A percentile compares a stretch with the other conserved stretches of the same genome.
Conservation (phyloP, 2,329 filamentous ascomycete genomes). For the Ramularia collo-cygni region DNA sequence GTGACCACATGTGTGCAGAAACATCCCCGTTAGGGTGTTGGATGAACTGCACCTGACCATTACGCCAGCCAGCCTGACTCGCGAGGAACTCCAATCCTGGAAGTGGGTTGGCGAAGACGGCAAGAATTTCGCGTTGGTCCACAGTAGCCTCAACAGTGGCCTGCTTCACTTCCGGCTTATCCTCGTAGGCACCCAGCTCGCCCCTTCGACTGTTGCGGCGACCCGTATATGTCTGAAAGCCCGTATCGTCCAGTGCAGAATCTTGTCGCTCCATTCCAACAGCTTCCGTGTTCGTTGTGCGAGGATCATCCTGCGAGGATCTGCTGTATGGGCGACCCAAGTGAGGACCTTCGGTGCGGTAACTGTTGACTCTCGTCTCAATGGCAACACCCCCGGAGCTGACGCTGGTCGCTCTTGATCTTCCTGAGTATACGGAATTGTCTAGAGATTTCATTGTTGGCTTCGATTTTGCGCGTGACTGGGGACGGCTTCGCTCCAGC, state of each 20-base stretch:
- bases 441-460: conserved; percentile 23
- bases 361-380: conserved; percentile 28
- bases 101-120: conserved; percentile 37
- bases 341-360: conserved; percentile 20
- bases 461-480: conserved; percentile 21
- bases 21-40: conserved; percentile 43
- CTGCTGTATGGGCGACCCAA: conserved; percentile 21
- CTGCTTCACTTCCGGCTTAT: conserved; percentile 23
- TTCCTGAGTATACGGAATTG: conserved; percentile 11
- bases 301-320: conserved; percentile 18
- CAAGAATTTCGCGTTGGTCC: conserved; percentile 28
- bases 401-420: conserved; percentile 1
- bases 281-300: conserved; percentile 5
- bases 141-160: conserved; percentile 26
- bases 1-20: conserved; percentile 42
- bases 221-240: conserved; percentile 28
- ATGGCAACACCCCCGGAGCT: conserved; percentile 13
- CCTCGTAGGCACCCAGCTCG: conserved; percentile 20
- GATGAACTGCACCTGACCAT: conserved; percentile 41
- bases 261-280: conserved; percentile 18
- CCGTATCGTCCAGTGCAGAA: conserved; percentile 14
- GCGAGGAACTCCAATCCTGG: conserved; percentile 37
- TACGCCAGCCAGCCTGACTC: conserved; percentile 25
- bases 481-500: conserved; percentile 12
- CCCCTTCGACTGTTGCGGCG: conserved; percentile 15